These are phyloP conservation scores for Stereum hirsutum DNA, from an alignment of 1,284 basidiomycete species.

Conservation along the genomic window DNA sequence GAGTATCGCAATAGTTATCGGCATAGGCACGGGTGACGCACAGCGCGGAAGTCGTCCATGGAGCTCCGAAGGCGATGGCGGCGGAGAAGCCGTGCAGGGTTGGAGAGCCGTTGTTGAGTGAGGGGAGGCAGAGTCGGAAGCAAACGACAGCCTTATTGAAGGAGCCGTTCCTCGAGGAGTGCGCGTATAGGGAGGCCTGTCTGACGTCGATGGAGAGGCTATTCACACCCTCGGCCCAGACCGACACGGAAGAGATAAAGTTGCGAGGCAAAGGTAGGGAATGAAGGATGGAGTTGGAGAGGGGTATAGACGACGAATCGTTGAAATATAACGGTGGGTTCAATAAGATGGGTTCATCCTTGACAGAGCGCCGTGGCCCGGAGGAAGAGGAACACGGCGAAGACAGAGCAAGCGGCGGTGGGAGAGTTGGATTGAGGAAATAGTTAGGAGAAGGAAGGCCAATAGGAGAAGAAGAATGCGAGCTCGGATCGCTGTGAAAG, in stretches of 20 bases:
- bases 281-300: constrained; percentile 4
- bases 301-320: constrained; percentile 2
- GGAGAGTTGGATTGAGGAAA: not conserved
- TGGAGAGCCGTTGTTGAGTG: constrained; percentile 36
- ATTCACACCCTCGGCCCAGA: constrained; percentile 64
- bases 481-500: constrained; percentile 2
- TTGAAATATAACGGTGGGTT: constrained; percentile 5
- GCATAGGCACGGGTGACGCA: constrained; percentile 54
- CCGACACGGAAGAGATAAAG: constrained; percentile 30
- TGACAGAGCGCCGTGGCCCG: constrained; percentile 2
- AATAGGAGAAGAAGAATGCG: constrained; percentile 1
- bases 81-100: constrained; percentile 53
- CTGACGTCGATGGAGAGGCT: constrained; percentile 44
- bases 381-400: not conserved
- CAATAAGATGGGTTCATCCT: constrained; percentile 7
- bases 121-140: constrained; percentile 31
- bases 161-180: constrained; percentile 15
- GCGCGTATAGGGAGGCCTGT: constrained; percentile 30
- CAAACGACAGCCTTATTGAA: constrained; percentile 16
- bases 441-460: not conserved
- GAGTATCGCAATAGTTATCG: constrained; percentile 35
- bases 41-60: constrained; percentile 41
- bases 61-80: constrained; percentile 41
- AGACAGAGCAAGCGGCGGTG: constrained; percentile 1
- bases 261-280: constrained; percentile 11